phyloP scores from a whole-genome alignment of 768 basidiomycete species.

The Lentinula guzmanii region DNA sequence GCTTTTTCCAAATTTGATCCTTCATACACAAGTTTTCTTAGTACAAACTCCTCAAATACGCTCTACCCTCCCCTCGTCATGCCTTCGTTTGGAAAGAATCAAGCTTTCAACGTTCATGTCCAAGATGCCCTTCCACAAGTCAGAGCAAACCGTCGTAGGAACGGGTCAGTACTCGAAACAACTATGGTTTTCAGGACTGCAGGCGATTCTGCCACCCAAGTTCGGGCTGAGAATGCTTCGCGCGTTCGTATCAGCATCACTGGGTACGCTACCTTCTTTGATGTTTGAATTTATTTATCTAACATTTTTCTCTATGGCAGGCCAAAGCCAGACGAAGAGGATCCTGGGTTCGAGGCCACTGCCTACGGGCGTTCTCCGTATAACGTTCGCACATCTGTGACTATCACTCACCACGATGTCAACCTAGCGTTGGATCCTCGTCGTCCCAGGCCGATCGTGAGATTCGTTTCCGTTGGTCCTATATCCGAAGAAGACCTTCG shows the following conservation, averaged over 20 bases:
- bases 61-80: background rate
- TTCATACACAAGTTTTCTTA: background rate
- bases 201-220: background rate
- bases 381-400: background rate
- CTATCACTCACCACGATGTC: conserved; percentile 3
- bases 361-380: background rate
- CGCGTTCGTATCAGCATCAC: conserved; percentile 2
- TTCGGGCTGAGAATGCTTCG: conserved; percentile 2
- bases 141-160: background rate
- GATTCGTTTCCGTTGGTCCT: conserved; percentile 3
- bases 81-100: background rate
- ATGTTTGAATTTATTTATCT: too few species aligned
- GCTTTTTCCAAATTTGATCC: background rate
- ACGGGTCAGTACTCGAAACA: background rate
- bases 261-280: background rate
- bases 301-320: background rate
- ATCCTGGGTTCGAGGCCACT: background rate
- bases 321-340: conserved; percentile 2
- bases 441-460: background rate
- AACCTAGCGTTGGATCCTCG: background rate
- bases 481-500: background rate
- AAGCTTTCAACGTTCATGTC: conserved; percentile 1
- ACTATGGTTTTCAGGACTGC: conserved; percentile 6
- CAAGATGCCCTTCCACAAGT: conserved; percentile 2
- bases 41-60: background rate